Evolutionary conservation across 306 rosid genomes (phyloP).

Genomic region (Psophocarpus tetragonolobus): DNA sequence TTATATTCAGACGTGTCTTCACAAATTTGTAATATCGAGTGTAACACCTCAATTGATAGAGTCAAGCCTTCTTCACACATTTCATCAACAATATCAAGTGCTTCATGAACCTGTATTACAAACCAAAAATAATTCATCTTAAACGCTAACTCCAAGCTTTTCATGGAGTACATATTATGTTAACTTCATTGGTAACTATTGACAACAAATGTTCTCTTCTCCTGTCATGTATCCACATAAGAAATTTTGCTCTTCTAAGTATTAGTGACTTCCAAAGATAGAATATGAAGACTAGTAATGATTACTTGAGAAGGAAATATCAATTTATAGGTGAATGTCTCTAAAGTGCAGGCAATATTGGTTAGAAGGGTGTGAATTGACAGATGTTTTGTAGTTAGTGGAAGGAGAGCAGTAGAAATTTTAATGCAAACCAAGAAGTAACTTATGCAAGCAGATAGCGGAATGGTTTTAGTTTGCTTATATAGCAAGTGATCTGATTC

Average conservation of each 20-base stretch:
- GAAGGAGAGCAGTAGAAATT: conserved; percentile 3
- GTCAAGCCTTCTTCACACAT: conserved; percentile 62
- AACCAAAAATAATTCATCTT: conserved; percentile 2
- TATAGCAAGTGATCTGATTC: neutral
- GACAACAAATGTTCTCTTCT: neutral
- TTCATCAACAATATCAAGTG: conserved; percentile 50
- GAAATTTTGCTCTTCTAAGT: neutral
- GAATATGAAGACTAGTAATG: neutral
- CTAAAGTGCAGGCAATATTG: neutral
- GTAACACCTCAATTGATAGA: conserved; percentile 45
- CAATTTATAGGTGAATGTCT: neutral
- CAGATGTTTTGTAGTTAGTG: neutral
- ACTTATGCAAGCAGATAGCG: neutral
- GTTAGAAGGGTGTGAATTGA: neutral
- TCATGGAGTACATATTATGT: neutral
- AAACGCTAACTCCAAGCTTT: conserved; percentile 9
- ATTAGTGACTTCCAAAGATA: neutral
- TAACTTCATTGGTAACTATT: neutral
- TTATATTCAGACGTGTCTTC: conserved; percentile 52
- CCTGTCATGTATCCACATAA: neutral
- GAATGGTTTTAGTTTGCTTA: neutral
- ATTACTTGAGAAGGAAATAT: neutral
- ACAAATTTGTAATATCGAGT: conserved; percentile 52
- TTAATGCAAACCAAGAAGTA: neutral
- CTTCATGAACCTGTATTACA: conserved; percentile 33